Base-by-base conservation (phyloP, 371 early-diverging fungal species). In the Coemansia sp. region DNA sequence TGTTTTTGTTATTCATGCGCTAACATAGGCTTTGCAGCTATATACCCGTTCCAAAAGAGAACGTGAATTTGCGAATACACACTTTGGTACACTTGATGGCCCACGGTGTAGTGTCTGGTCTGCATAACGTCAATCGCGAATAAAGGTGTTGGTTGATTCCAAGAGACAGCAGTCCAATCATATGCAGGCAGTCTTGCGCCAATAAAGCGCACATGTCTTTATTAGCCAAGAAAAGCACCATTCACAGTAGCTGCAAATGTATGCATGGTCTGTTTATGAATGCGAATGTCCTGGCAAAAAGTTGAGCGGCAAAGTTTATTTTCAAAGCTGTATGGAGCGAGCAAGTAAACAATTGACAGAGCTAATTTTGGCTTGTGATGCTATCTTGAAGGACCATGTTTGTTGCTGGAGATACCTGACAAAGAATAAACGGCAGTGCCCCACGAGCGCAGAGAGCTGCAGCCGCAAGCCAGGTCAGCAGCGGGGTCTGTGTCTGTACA, bases 331-430 rank as follows among this genome's bases (percentile, higher is more conserved):
- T n/a, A 26, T 4, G 22, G 40, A 0, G 57, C 10, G 16, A n/a
- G 34, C 31, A 37, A 34, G 13, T 18, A n/a, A 22, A 21, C 16
- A 58, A 58, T 10, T 22, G 18, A 22, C 47, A 57, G 24, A 34
- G 55, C 45, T 67, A 74, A 8, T 74, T 67, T 45, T 74, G 66
- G 60, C 69, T 66, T 11, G 40, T 37, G 14, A 60, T 67, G 31
- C 40, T 39, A 45, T 21, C 34, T 27, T 22, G 60, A 26, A 56
- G 31, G 4, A 40, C 64, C 65, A 66, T 63, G 34, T 51, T 63
- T 11, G 24, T 24, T 13, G 69, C 68, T 8, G 70, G 69, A 5
- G 75, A 69, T 11, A 47, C 11, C 24, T 16, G n/a, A 22, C n/a
- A 50, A n/a, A 66, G 62, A 16, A 39, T 37, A 65, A 68, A 60